phyloP scores from a whole-genome alignment of 2,329 filamentous ascomycete species.

The Tympanopsis confertula region DNA sequence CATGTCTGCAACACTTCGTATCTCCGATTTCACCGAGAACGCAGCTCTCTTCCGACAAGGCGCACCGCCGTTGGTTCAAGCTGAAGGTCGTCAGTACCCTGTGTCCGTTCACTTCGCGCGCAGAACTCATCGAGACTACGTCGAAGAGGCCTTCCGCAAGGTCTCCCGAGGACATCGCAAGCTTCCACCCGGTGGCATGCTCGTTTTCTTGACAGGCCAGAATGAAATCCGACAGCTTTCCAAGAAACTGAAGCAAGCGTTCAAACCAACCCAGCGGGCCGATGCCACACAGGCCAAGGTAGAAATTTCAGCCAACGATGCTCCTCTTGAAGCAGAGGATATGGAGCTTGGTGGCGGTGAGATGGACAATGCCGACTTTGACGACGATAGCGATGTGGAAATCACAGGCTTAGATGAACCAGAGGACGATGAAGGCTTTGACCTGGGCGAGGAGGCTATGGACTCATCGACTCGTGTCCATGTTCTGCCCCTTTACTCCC shows the following conservation, averaged over 20 bases:
- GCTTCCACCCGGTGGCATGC: conserved; percentile 76
- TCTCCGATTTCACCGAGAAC: conserved; percentile 84
- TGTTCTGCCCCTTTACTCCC: conserved; percentile 84
- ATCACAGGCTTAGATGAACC: conserved; percentile 10
- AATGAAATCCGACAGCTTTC: conserved; percentile 81
- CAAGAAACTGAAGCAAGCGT: conserved; percentile 60
- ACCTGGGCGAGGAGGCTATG: conserved; percentile 55
- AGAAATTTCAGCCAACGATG: conserved; percentile 64
- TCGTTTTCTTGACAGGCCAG: conserved; percentile 89
- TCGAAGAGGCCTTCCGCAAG: conserved; percentile 82
- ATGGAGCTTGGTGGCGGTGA: conserved; percentile 66
- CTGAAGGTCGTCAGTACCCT: conserved; percentile 82
- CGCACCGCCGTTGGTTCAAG: conserved; percentile 73
- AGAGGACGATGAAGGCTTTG: conserved; percentile 54
- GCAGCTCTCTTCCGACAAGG: conserved; percentile 58
- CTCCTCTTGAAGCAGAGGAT: conserved; percentile 74
- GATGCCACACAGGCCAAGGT: conserved; percentile 53
- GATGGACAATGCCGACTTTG: conserved; percentile 35
- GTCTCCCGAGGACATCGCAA: conserved; percentile 80
- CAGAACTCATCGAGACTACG: conserved; percentile 73
- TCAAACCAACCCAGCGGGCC: conserved; percentile 38
- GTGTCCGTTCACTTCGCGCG: conserved; percentile 84
- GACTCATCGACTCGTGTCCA: conserved; percentile 57
- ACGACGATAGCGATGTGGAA: conserved; percentile 44
- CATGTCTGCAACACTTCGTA: conserved; percentile 91